Evolutionary conservation across 306 rosid genomes (phyloP).

Genomic region (Begonia masoniana): DNA sequence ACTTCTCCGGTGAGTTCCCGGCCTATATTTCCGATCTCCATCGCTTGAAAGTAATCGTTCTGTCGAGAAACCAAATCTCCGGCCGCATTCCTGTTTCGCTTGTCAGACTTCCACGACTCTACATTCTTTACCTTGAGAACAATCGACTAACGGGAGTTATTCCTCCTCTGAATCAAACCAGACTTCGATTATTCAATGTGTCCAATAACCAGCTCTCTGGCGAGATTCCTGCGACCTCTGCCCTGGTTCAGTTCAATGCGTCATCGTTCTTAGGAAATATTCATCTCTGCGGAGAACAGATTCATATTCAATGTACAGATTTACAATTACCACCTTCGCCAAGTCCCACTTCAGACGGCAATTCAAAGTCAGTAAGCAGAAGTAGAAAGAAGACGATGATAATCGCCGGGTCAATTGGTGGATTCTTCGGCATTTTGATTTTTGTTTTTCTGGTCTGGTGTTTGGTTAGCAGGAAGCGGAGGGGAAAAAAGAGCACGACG

Average conservation of each 20-base stretch:
- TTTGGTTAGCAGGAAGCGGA: constrained; percentile 20
- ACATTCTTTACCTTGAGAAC: constrained; percentile 48
- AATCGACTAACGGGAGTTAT: constrained; percentile 47
- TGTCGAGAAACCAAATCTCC: constrained; percentile 48
- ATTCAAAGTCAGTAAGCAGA: background rate
- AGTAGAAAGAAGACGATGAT: constrained; percentile 32
- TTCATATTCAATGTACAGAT: constrained; percentile 22
- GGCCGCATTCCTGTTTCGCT: constrained; percentile 51
- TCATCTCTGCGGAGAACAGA: constrained; percentile 51
- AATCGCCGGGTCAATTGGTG: constrained; percentile 55
- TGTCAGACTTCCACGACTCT: constrained; percentile 50
- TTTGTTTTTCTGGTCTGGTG: constrained; percentile 16
- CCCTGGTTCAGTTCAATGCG: constrained; percentile 46
- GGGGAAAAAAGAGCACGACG: constrained; percentile 13
- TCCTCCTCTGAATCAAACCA: constrained; percentile 67
- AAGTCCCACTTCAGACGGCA: constrained; percentile 19
- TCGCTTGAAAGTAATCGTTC: constrained; percentile 55
- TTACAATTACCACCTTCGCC: constrained; percentile 20
- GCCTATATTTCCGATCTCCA: constrained; percentile 52
- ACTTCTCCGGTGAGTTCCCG: constrained; percentile 73
- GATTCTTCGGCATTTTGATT: constrained; percentile 17
- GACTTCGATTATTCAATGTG: constrained; percentile 62
- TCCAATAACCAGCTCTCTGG: constrained; percentile 77
- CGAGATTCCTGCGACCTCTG: constrained; percentile 46
- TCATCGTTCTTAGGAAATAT: constrained; percentile 57